phyloP scores from a whole-genome alignment of 2,329 filamentous ascomycete genomes.

The Plectosphaerella plurivora region DNA sequence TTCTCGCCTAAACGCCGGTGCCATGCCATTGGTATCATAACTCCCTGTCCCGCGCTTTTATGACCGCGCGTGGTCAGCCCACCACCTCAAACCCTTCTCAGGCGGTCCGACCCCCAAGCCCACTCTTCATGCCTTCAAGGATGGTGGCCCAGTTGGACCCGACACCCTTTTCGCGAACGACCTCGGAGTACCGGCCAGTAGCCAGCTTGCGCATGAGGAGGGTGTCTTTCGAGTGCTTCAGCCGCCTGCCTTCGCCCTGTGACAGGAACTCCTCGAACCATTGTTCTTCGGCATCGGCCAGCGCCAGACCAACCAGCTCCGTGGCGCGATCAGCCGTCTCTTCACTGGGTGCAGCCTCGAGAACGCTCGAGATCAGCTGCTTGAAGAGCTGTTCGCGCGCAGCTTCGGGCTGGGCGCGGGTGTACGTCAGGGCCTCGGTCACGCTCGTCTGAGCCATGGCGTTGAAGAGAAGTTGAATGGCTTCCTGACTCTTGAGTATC shows the following conservation, averaged over 20 bases:
- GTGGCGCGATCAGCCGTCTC: constrained; percentile 51
- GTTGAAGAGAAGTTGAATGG: constrained; percentile 64
- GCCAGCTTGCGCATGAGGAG: constrained; percentile 70
- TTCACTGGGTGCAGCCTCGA: constrained; percentile 34
- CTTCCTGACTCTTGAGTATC: constrained; percentile 58
- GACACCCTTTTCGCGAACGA: constrained; percentile 35
- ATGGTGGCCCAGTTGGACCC: constrained; percentile 44
- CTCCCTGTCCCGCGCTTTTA: too few species aligned
- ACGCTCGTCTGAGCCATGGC: constrained; percentile 64
- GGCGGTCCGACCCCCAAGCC: constrained; percentile 19
- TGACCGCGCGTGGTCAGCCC: background rate
- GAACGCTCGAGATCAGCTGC: constrained; percentile 56
- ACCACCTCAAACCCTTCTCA: background rate
- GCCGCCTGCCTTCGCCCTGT: constrained; percentile 57
- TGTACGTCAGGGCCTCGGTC: constrained; percentile 70
- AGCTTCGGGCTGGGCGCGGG: constrained; percentile 57
- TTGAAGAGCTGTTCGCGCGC: constrained; percentile 63
- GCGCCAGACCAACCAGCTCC: constrained; percentile 68
- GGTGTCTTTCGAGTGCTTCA: constrained; percentile 66
- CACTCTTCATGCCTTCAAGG: constrained; percentile 46
- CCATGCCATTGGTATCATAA: constrained; percentile 7
- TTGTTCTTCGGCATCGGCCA: constrained; percentile 64
- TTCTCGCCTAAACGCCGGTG: constrained; percentile 9
- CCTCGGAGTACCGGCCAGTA: constrained; percentile 53
- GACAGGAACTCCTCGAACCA: constrained; percentile 71